A percentile compares a stretch with the other conserved stretches of the same genome.
These are phyloP conservation scores for Amphicarpaea edgeworthii DNA, from an alignment of 306 rosid species.

Conservation along the genomic window DNA sequence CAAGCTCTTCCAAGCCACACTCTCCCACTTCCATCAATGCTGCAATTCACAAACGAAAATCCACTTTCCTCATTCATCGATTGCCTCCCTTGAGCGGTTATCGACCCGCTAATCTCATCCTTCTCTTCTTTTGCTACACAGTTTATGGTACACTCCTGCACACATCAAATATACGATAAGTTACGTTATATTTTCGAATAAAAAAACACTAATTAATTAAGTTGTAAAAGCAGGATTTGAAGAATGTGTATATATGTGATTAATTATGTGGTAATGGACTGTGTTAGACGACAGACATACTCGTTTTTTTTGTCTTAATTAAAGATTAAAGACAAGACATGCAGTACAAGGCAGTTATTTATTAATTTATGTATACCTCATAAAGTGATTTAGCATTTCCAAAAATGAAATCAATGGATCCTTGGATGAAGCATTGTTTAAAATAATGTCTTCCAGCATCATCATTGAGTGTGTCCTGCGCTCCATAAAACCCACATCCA, in stretches of 20 bases:
- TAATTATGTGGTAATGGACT: background rate
- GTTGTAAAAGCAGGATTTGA: too few species aligned
- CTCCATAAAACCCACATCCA: slow-evolving; percentile 90
- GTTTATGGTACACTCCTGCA: slow-evolving; percentile 66
- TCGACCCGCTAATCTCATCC: slow-evolving; percentile 63
- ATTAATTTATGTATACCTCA: slow-evolving; percentile 53
- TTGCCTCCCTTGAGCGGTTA: slow-evolving; percentile 79
- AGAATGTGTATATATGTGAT: too few species aligned
- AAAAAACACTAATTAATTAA: too few species aligned
- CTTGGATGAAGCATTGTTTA: slow-evolving; percentile 77
- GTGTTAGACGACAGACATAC: too few species aligned
- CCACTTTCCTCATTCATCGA: slow-evolving; percentile 63
- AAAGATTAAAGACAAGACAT: too few species aligned
- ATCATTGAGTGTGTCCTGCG: slow-evolving; percentile 84
- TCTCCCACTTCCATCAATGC: slow-evolving; percentile 70
- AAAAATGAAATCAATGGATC: slow-evolving; percentile 90
- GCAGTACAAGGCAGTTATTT: background rate
- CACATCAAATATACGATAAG: too few species aligned
- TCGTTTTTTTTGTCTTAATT: too few species aligned
- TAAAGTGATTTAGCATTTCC: slow-evolving; percentile 82
- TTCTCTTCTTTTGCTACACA: slow-evolving; percentile 61
- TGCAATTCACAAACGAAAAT: slow-evolving; percentile 83
- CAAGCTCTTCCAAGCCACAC: slow-evolving; percentile 95
- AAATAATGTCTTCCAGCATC: slow-evolving; percentile 82
- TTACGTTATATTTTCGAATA: too few species aligned